Conservation (phyloP, 805 yeast genomes). For the Candida incommunis region DNA sequence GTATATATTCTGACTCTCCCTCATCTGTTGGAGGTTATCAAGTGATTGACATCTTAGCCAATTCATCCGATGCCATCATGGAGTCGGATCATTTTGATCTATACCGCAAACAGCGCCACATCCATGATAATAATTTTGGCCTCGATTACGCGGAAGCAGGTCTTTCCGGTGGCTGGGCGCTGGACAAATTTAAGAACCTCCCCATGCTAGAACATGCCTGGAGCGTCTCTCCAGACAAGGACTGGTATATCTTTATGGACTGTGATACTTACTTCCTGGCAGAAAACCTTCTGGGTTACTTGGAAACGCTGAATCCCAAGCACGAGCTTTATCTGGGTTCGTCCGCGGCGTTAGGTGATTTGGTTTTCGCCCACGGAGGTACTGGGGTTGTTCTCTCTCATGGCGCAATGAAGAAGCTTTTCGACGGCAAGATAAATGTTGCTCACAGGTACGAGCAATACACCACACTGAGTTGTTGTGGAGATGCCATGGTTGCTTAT, state of each 20-base stretch:
- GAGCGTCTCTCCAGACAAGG: constrained; percentile 12
- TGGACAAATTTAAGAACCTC: constrained; percentile 24
- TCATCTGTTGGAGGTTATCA: constrained; percentile 19
- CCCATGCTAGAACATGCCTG: constrained; percentile 25
- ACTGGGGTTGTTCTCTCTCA: constrained; percentile 22
- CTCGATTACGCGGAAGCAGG: constrained; percentile 9
- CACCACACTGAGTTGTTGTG: constrained; percentile 19
- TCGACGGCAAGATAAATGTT: constrained; percentile 11
- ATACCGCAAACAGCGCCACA: constrained; percentile 16
- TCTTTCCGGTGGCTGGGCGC: constrained; percentile 19
- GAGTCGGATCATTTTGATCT: constrained; percentile 9
- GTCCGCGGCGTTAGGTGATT: constrained; percentile 11
- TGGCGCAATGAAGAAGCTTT: constrained; percentile 17
- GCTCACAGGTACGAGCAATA: constrained; percentile 11
- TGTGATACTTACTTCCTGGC: constrained; percentile 20
- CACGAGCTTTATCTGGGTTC: constrained; percentile 20
- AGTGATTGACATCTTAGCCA: constrained; percentile 19
- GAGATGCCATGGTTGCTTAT: constrained; percentile 21
- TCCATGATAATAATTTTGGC: constrained; percentile 13
- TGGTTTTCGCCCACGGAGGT: constrained; percentile 26
- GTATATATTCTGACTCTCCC: constrained; percentile 21
- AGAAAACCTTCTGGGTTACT: constrained; percentile 15
- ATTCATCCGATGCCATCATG: constrained; percentile 10
- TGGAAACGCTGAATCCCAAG: constrained; percentile 14
- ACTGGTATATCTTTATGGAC: constrained; percentile 25